phyloP scores from a whole-genome alignment of 148 eudicot species.

The Persicaria maculosa region DNA sequence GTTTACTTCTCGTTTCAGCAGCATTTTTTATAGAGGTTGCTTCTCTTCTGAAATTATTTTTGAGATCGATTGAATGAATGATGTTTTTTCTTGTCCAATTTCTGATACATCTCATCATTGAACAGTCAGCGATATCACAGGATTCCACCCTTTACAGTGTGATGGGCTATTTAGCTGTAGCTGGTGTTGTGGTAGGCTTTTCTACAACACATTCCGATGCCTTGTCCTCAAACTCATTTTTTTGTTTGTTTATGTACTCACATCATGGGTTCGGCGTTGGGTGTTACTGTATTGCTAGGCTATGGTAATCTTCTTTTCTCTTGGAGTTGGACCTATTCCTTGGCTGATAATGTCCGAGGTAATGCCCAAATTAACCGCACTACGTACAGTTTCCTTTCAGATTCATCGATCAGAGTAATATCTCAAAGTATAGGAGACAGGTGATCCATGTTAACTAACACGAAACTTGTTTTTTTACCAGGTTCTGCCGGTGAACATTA shows the following conservation, averaged over 20 bases:
- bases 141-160: constrained; percentile 30
- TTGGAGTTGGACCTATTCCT: constrained; percentile 82
- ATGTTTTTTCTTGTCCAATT: not conserved
- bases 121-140: constrained; percentile 41
- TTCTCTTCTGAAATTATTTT: not conserved
- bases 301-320: constrained; percentile 55
- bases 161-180: constrained; percentile 48
- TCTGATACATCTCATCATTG: constrained; percentile 10
- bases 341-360: constrained; percentile 98
- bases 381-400: not conserved
- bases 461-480: constrained; percentile 9
- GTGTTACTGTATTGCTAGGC: constrained; percentile 26
- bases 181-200: constrained; percentile 67
- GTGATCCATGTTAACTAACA: not conserved
- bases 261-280: not conserved
- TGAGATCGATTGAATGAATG: constrained; percentile 8
- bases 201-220: not conserved
- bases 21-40: constrained; percentile 9
- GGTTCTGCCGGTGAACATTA: constrained; percentile 72
- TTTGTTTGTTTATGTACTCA: not conserved
- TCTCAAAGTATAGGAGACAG: not conserved
- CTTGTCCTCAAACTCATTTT: not conserved
- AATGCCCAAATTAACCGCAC: constrained; percentile 12
- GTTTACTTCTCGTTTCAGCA: not conserved
- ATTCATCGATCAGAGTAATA: not conserved